Conservation (phyloP, 768 basidiomycete genomes). For the Suillus sp. region DNA sequence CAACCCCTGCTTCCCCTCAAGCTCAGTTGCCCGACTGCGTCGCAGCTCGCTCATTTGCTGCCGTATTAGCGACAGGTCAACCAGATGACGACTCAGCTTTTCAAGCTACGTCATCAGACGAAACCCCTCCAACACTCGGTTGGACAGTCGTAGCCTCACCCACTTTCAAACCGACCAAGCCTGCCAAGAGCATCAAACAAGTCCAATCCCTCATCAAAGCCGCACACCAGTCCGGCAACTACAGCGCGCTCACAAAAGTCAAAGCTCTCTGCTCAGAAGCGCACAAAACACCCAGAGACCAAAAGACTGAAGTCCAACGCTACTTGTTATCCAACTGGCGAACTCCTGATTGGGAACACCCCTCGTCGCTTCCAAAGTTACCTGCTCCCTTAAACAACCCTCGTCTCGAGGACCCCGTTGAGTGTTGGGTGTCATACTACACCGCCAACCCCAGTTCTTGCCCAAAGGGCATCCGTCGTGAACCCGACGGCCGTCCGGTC, state of each 20-base stretch:
- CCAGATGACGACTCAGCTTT: slow-evolving; percentile 27
- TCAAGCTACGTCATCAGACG: slow-evolving; percentile 28
- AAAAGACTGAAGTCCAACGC: slow-evolving; percentile 47
- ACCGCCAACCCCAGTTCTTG: slow-evolving; percentile 46
- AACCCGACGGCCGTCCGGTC: slow-evolving; percentile 38
- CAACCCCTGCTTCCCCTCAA: slow-evolving; percentile 37
- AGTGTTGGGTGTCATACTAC: slow-evolving; percentile 49
- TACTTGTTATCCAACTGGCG: slow-evolving; percentile 47
- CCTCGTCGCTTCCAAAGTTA: slow-evolving; percentile 22
- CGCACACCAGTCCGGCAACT: slow-evolving; percentile 46
- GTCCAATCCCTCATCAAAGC: slow-evolving; percentile 45
- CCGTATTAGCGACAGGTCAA: slow-evolving; percentile 35
- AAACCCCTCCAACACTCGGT: slow-evolving; percentile 16
- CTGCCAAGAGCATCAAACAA: slow-evolving; percentile 41
- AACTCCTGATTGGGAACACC: slow-evolving; percentile 40
- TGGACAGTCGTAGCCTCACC: slow-evolving; percentile 29
- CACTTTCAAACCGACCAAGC: slow-evolving; percentile 22
- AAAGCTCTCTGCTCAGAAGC: slow-evolving; percentile 49
- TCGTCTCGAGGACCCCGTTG: slow-evolving; percentile 47
- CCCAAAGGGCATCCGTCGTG: slow-evolving; percentile 49
- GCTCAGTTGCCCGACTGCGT: slow-evolving; percentile 38
- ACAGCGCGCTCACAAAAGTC: slow-evolving; percentile 42
- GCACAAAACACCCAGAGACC: slow-evolving; percentile 44
- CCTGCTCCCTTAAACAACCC: slow-evolving; percentile 41
- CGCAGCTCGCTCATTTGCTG: slow-evolving; percentile 36